Evolutionary conservation across 495 filamentous ascomycete species (phyloP), one percentile per base, ranked within the genome.

Genomic region (Oidiodendron maius): DNA sequence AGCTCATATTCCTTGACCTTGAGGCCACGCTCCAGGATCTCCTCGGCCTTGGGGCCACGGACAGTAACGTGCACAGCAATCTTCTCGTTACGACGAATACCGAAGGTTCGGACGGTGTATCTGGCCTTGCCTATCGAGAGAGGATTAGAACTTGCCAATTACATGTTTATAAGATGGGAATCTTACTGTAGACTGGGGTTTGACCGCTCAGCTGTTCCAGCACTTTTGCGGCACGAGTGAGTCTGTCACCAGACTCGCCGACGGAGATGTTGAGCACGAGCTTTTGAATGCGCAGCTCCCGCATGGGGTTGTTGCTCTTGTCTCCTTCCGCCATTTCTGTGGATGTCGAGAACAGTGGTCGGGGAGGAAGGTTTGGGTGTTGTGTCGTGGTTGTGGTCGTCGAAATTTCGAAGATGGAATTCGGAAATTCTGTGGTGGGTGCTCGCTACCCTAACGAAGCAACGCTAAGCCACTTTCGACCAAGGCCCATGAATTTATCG

Each of bases 1-100:
- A 99, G 76, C 72, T 99, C 94, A 78, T 97, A 99, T 76, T 98
- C 93, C 89, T 99, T 99, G 81, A 99, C 94, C 83, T 97, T 97
- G 62, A 99, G 83, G 65, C 94, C 94, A 77, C 94, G 91, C 87
- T 99, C 94, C 64, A 99, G 83, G 65, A 99, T 99, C 75, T 99
- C 94, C 82, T 99, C 94, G 52, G 94, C 94, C 83, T 99, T 99
- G 75, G 94, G 89, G 61, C 94, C 94, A 66, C 94, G 93, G 74
- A 99, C 90, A 68, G 94, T 99, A 66, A 99, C 94, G 76, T 99
- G 94, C 51, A 99, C 94, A 57, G 94, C 80, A 65, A 98, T 97
- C 85, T 97, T 98, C 71, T 98, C 93, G 83, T 98, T 97, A 86
- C 93, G 89, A 68, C 94, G 91, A 81, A 99, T 99, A 84, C 94